phyloP scores from a whole-genome alignment of 495 filamentous ascomycete genomes.

The Aspergillus hancockii region DNA sequence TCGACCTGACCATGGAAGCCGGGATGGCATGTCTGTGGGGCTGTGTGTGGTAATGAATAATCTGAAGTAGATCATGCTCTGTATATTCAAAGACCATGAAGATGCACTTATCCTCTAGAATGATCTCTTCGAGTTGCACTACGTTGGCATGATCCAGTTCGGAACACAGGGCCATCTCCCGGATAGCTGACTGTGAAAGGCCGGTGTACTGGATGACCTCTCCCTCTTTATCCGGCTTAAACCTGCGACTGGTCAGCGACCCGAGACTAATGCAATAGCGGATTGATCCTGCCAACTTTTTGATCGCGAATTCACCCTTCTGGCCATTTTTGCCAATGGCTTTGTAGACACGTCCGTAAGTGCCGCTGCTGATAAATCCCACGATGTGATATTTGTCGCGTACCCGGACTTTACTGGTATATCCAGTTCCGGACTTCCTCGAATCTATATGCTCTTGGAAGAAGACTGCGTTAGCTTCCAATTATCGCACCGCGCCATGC shows the following conservation, averaged over 20 bases:
- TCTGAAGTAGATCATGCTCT: constrained; percentile 94
- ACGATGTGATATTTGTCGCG: constrained; percentile 92
- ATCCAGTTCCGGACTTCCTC: constrained; percentile 49
- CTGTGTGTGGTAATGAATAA: constrained; percentile 96
- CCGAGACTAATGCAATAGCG: neutral
- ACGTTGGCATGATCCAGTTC: constrained; percentile 89
- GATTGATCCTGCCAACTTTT: constrained; percentile 59
- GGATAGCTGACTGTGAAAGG: constrained; percentile 94
- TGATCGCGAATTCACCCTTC: constrained; percentile 86
- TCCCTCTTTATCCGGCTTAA: constrained; percentile 99
- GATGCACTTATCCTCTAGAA: constrained; percentile 97
- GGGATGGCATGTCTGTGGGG: constrained; percentile 84
- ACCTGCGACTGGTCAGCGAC: constrained; percentile 50
- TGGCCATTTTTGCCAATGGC: constrained; percentile 77
- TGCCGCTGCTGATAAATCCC: constrained; percentile 96
- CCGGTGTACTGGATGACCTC: constrained; percentile 93
- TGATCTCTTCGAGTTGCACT: constrained; percentile 91
- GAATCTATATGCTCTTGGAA: constrained; percentile 39
- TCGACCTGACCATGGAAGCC: constrained; percentile 82
- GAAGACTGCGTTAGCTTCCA: constrained; percentile 10
- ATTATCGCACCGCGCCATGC: neutral
- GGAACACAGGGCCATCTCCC: constrained; percentile 98
- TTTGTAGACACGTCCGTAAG: constrained; percentile 99
- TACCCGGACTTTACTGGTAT: constrained; percentile 85
- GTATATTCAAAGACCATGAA: constrained; percentile 99